Conservation (phyloP, 345 rosid species). For the Schrenkiella parvula region DNA sequence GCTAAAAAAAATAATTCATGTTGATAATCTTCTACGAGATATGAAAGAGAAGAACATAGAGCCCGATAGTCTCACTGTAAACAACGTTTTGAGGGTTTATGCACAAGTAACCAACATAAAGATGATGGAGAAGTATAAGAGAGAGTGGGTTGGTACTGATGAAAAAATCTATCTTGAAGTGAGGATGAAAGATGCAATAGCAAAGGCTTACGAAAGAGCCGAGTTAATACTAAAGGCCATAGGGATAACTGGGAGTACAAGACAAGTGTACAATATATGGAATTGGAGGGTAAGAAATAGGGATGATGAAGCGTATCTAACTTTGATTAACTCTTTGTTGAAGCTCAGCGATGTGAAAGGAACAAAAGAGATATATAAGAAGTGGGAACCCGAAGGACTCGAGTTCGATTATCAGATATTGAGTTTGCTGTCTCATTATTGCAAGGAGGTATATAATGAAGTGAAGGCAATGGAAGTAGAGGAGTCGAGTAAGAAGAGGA, state of each 20-base stretch:
- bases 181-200: neutral
- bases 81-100: slow-evolving; percentile 1
- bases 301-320: neutral
- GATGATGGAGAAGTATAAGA: neutral
- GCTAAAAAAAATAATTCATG: neutral
- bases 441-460: neutral
- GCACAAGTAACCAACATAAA: neutral
- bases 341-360: neutral
- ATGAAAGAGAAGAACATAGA: neutral
- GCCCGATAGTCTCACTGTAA: neutral
- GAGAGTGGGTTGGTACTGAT: neutral
- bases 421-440: slow-evolving; percentile 1
- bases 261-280: slow-evolving; percentile 6
- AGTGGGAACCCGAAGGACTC: neutral
- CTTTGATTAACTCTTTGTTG: slow-evolving; percentile 1
- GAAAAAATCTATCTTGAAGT: neutral
- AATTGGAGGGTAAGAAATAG: neutral
- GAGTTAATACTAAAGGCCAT: neutral
- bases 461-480: neutral
- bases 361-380: neutral
- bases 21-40: neutral
- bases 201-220: neutral
- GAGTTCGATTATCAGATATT: neutral
- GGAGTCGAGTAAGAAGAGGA: neutral
- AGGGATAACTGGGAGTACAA: neutral